phyloP scores from a whole-genome alignment of 1,284 basidiomycete genomes.

The Wolfiporia cocos region DNA sequence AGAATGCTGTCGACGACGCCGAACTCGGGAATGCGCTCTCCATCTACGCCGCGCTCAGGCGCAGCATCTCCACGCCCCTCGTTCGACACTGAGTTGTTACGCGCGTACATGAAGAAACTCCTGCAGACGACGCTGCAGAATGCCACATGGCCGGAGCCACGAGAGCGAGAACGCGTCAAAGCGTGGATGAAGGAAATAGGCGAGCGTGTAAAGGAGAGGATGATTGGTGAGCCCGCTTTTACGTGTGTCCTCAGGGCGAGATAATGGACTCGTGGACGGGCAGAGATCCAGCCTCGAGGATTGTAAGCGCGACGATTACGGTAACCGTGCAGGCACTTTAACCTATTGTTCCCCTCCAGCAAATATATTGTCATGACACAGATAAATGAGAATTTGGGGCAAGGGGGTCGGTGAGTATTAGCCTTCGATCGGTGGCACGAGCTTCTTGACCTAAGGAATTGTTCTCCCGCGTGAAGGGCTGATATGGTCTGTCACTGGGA shows the following conservation, averaged over 20 bases:
- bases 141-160: constrained; percentile 57
- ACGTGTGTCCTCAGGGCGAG: background rate
- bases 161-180: constrained; percentile 63
- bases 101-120: constrained; percentile 74
- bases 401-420: constrained; percentile 64
- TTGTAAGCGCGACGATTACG: constrained; percentile 50
- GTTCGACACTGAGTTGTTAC: constrained; percentile 69
- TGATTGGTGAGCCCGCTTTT: constrained; percentile 41
- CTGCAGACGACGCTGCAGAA: constrained; percentile 59
- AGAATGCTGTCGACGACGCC: background rate
- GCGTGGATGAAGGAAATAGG: constrained; percentile 78
- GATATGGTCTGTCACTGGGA: constrained; percentile 74
- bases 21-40: constrained; percentile 25
- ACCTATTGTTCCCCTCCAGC: constrained; percentile 31
- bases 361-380: constrained; percentile 82
- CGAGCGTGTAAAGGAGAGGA: constrained; percentile 74
- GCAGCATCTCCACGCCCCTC: constrained; percentile 52
- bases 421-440: constrained; percentile 5
- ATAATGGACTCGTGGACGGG: too few species aligned
- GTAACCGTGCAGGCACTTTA: background rate
- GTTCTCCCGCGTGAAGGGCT: constrained; percentile 35
- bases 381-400: constrained; percentile 74
- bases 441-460: constrained; percentile 4
- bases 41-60: constrained; percentile 43
- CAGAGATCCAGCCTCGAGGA: constrained; percentile 69